A percentile compares a stretch with the other conserved stretches of the same genome.
These are phyloP conservation scores for Acer yangbiense DNA, from an alignment of 345 rosid species.

Conservation along the genomic window DNA sequence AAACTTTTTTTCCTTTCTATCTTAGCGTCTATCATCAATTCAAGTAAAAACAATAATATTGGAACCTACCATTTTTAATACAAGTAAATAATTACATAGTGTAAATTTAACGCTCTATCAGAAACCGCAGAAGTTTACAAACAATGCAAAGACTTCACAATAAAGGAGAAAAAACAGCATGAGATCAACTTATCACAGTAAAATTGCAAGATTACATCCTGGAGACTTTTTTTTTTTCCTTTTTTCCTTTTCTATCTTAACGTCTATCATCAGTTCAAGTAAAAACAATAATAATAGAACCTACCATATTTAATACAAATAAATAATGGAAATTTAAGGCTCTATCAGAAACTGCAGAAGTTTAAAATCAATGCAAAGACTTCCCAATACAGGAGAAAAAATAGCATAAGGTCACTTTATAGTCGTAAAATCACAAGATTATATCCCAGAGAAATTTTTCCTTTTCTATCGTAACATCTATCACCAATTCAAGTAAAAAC, in stretches of 20 bases:
- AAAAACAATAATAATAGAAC: neutral
- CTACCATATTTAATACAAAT: neutral
- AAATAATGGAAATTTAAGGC: too few relatives aligned
- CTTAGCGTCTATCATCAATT: neutral
- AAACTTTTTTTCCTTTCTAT: neutral
- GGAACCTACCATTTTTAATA: neutral
- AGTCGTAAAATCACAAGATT: neutral
- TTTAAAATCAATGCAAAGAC: neutral
- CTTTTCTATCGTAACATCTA: neutral
- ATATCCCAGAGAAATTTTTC: neutral
- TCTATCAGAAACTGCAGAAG: slow-evolving; percentile 49
- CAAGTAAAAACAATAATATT: neutral
- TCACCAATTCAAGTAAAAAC: neutral
- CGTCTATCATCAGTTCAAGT: neutral
- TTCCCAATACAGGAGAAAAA: neutral
- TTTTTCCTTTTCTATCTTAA: neutral
- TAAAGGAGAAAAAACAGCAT: neutral
- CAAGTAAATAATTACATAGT: too few relatives aligned
- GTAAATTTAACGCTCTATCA: slow-evolving; percentile 40
- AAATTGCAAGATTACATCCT: neutral
- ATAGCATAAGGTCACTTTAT: neutral
- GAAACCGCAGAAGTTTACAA: slow-evolving; percentile 26
- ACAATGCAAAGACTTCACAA: neutral
- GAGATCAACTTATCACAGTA: neutral
- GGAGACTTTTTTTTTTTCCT: neutral